Conservation (phyloP, 352 stramenopile genomes). For the Phytophthora uliginosa region DNA sequence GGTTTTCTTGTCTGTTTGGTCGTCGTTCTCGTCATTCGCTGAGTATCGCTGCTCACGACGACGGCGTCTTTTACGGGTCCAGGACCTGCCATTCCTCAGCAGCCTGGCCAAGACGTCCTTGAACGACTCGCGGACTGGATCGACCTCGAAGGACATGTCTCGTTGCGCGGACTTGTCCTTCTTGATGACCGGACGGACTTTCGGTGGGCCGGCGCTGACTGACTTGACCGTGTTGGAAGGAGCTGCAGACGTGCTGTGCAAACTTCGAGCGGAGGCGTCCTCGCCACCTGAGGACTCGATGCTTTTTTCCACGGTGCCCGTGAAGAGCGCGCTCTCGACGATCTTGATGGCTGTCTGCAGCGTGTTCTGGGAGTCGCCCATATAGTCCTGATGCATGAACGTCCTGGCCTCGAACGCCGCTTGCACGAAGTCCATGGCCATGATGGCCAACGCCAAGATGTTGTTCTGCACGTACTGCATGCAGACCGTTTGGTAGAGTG, state of each 20-base stretch:
- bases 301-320: neutral
- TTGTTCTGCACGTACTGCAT: slow-evolving; percentile 30
- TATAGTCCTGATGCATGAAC: slow-evolving; percentile 20
- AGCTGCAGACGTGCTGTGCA: neutral
- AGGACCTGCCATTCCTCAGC: neutral
- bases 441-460: slow-evolving; percentile 11
- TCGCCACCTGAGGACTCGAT: neutral
- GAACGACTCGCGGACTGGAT: neutral
- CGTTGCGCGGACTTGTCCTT: neutral
- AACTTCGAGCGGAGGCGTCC: neutral
- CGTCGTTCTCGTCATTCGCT: neutral
- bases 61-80: neutral
- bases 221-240: neutral
- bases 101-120: neutral
- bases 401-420: slow-evolving; percentile 3
- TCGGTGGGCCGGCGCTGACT: neutral
- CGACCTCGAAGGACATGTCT: neutral
- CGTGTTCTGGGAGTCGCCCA: slow-evolving; percentile 8
- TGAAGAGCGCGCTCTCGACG: slow-evolving; percentile 4
- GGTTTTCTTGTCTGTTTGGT: neutral
- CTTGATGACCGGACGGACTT: neutral
- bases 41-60: neutral
- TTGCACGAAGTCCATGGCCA: slow-evolving; percentile 25
- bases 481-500: slow-evolving; percentile 38
- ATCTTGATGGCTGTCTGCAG: slow-evolving; percentile 18